Conservation (phyloP, 1,284 basidiomycete genomes). For the Microbotryomycetes sp. region DNA sequence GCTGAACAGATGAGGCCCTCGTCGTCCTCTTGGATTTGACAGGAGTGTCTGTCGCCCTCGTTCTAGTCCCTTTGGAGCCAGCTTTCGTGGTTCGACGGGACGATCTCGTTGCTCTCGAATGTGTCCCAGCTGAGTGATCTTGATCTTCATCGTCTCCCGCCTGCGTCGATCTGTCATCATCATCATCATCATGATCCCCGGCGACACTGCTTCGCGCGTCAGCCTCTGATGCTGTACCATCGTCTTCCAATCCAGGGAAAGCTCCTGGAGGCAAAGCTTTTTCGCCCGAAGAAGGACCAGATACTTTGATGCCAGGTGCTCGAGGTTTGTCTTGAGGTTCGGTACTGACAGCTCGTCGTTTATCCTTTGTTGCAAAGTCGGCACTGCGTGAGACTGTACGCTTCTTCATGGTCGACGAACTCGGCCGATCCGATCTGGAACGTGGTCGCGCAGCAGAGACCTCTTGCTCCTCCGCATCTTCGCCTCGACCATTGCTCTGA, state of each 20-base stretch:
- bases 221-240: background rate
- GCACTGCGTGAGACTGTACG: background rate
- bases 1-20: background rate
- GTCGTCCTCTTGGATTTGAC: background rate
- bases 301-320: background rate
- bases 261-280: conserved; percentile 16
- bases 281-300: background rate
- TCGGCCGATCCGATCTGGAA: background rate
- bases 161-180: background rate
- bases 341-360: conserved; percentile 23
- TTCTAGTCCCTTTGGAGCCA: background rate
- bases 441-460: background rate
- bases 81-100: background rate
- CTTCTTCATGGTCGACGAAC: background rate
- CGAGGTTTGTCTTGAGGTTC: conserved; percentile 5
- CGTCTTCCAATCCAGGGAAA: conserved; percentile 15
- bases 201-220: background rate
- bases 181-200: background rate
- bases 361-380: conserved; percentile 6
- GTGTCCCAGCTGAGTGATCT: background rate
- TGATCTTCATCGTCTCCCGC: no score
- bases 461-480: no score
- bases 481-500: conserved; percentile 6
- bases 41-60: no score
- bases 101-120: background rate